Evolutionary conservation across 2,329 filamentous ascomycete species (phyloP), one percentile per base, ranked within the genome.

Genomic region (Pseudogymnoascus sp.): DNA sequence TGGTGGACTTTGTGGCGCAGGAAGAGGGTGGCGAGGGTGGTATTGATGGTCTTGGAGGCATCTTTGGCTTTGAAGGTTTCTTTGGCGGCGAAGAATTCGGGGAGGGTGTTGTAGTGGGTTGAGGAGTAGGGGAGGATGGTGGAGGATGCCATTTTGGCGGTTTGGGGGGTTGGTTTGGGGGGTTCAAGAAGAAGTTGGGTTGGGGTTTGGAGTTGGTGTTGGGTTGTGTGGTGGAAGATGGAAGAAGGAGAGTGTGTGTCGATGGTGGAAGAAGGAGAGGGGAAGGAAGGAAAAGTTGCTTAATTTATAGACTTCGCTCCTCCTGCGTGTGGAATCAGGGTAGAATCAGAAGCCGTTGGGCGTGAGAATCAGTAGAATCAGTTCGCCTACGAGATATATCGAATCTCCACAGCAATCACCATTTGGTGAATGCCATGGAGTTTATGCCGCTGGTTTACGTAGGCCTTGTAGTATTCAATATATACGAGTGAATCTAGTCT

Each of bases 1-100:
- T 73, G 69, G 63, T 75, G 73, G 18, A 75, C 73, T 37, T 74
- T 75, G 65, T 72, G 67, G n/a, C 67, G 65, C 23, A 75, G 8
- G 51, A 34, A 57, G 51, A 57, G 29, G n/a, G 51, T 3, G 10
- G 51, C 51, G 8, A 57, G 51, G 51, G 29, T 34, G 29, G n/a
- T 57, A 5, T 57, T 4, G 29, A 57, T 18, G 16, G 51, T 21
- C 1, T 12, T 34, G 10, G 51, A 34, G 29, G 51, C 51, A 1
- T 12, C 1, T 21, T 57, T 57, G n/a, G 26, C 29, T 8, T 57
- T 57, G 16, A 57, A 57, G 0, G 29, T 34, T 34, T 57, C 51
- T 14, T 57, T 57, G 14, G 51, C 51, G 3, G 7, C 5, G 16
- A 21, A 34, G 51, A 57, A 57, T 8, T 57, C 51, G 8, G 51